Base-by-base conservation (phyloP, 768 basidiomycete species). In the Neoboletus subvelutipes region DNA sequence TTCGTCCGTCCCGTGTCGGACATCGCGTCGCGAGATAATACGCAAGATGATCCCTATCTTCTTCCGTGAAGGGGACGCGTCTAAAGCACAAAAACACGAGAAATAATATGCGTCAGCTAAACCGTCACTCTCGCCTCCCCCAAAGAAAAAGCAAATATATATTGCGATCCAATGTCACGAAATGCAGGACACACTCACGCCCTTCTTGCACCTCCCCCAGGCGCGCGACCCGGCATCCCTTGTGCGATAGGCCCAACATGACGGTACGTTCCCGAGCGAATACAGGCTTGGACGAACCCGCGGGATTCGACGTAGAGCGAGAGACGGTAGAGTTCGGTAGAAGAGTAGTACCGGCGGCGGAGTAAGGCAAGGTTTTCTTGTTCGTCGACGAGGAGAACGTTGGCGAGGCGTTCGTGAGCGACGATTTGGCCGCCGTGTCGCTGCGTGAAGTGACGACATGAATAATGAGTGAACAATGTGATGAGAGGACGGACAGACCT, bases 11-110 rank as follows among this genome's bases (percentile, higher is more conserved):
- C 6, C 5, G 62, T 64, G 40, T 60, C 3, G 83, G 82, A 41
- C 75, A 78, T 46, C 78, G 69, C 50, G 60, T 75, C 22, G 84
- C 83, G 52, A 87, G 56, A 54, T 80, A 84, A 64, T 76, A 73
- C 5, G 77, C 68, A 2, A 84, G 76, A 6, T 75, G 58, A 0
- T 56, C 55, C 50, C 80, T 76, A 6, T 84, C 83, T 0, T 77
- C 72, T 7, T 57, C 36, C 0, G 77, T 76, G 55, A 73, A 83
- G 12, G 57, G 11, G 1, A 61, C 42, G 22, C 71, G 70, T 45
- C 71, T 71, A 41, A 1, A 33, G 12, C 8, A 17, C 28, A 5
- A 18, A 29, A 11, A 6, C 28, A 15, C 28, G n/a, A 40, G n/a
- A 18, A 0, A 20, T 1, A 26, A 60, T 17, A 24, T 36, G 33